These are phyloP conservation scores for Anisodus tanguticus DNA, from an alignment of 257 asterid species.

Conservation along the genomic window DNA sequence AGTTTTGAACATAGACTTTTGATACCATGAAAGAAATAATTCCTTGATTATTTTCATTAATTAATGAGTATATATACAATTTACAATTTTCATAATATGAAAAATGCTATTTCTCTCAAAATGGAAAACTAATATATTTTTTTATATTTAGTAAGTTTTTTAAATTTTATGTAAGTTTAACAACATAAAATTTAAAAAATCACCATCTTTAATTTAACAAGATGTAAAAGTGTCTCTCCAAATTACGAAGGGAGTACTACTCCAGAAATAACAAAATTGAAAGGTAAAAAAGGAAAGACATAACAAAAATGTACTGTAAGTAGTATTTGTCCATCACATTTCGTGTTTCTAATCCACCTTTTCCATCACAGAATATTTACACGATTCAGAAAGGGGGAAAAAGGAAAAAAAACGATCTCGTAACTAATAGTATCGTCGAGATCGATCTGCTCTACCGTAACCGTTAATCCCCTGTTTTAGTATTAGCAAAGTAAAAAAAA, in stretches of 20 bases:
- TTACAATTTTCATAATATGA: too few relatives aligned
- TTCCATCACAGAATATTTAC: constrained; percentile 30
- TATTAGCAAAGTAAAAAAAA: background rate
- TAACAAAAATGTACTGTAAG: background rate
- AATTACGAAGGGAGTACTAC: background rate
- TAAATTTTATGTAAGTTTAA: too few relatives aligned
- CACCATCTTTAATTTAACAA: too few relatives aligned
- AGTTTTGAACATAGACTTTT: too few relatives aligned
- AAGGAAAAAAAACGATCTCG: background rate
- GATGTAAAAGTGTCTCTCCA: background rate
- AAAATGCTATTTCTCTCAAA: too few relatives aligned
- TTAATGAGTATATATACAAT: too few relatives aligned
- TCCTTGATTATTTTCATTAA: too few relatives aligned
- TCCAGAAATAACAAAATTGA: background rate
- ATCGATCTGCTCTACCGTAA: constrained; percentile 27
- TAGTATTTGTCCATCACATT: constrained; percentile 12
- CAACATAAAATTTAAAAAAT: too few relatives aligned
- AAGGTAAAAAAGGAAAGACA: background rate
- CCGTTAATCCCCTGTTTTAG: background rate
- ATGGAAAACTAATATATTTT: too few relatives aligned
- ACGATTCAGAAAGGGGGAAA: constrained; percentile 19
- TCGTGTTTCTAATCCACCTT: constrained; percentile 20
- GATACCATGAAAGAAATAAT: too few relatives aligned
- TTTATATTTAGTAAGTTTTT: too few relatives aligned
- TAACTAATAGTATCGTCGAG: background rate